These are phyloP conservation scores for Eimeria maxima DNA, from an alignment of 169 alveolate species.

Conservation along the genomic window DNA sequence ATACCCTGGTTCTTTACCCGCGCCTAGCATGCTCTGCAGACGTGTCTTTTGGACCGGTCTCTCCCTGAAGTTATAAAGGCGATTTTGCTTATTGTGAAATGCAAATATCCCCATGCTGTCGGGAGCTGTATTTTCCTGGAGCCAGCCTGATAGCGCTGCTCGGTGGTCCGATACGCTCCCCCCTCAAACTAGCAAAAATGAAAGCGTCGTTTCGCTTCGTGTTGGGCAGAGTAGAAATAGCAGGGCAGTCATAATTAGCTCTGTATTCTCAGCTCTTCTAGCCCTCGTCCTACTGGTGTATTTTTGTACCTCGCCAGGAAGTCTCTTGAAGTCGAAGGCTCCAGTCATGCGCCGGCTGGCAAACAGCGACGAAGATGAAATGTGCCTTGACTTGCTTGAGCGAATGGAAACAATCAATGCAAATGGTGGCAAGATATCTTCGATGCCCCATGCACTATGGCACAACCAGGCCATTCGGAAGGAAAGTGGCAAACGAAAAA, in stretches of 20 bases:
- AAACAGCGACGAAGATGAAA: background rate
- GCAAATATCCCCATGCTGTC: no score
- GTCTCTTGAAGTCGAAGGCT: background rate
- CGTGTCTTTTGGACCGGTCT: no score
- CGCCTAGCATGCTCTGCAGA: no score
- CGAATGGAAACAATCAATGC: background rate
- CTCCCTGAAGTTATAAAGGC: no score
- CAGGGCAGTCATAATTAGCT: background rate
- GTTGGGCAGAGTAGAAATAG: background rate
- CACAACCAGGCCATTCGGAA: background rate
- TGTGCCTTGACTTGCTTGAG: background rate
- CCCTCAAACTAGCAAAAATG: background rate
- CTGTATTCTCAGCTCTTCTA: background rate
- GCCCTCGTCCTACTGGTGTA: background rate
- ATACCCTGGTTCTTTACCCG: no score
- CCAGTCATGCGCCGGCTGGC: conserved; percentile 4
- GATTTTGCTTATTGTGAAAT: no score
- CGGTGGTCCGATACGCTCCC: conserved; percentile 6
- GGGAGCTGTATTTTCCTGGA: no score
- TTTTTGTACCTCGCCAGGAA: background rate
- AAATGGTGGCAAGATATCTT: background rate
- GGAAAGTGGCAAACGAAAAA: background rate
- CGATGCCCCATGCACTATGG: background rate
- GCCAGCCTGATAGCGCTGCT: no score
- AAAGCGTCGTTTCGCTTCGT: background rate